Conservation (phyloP, 179 eudicot genomes). For the Vitellaria paradoxa region DNA sequence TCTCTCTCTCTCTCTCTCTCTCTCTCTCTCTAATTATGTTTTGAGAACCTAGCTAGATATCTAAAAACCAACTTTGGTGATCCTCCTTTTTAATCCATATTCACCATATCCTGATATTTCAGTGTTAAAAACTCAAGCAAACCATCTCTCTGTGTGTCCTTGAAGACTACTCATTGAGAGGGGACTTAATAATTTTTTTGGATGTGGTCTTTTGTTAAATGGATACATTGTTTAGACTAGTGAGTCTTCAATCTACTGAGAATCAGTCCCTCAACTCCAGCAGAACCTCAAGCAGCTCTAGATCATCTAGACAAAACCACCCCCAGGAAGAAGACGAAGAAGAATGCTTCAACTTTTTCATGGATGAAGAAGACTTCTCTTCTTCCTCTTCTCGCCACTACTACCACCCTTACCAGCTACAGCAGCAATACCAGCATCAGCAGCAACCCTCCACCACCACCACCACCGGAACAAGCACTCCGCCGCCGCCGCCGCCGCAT, state of each 20-base stretch:
- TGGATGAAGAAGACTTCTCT: conserved; percentile 91
- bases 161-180: too few relatives aligned
- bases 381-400: conserved; percentile 63
- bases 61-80: conserved; percentile 27
- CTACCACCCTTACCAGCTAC: conserved; percentile 23
- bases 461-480: conserved; percentile 24
- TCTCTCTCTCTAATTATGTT: not conserved
- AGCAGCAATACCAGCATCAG: conserved; percentile 28
- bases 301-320: conserved; percentile 27
- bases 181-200: not conserved
- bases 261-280: conserved; percentile 40
- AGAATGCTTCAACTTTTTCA: conserved; percentile 96
- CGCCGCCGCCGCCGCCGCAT: conserved; percentile 16
- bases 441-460: conserved; percentile 24
- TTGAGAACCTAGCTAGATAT: conserved; percentile 8
- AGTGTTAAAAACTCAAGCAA: conserved; percentile 9
- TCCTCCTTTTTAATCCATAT: conserved; percentile 15
- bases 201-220: conserved; percentile 35
- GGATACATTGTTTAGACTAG: conserved; percentile 61
- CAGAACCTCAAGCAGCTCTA: conserved; percentile 43
- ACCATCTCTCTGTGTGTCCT: conserved; percentile 9
- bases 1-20: not conserved
- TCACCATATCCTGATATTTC: not conserved
- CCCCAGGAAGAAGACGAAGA: conserved; percentile 24
- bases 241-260: conserved; percentile 33